A percentile compares a stretch with the other conserved stretches of the same genome.
Conservation (phyloP, 441 rosid genomes). For the Brassica hybrid region DNA sequence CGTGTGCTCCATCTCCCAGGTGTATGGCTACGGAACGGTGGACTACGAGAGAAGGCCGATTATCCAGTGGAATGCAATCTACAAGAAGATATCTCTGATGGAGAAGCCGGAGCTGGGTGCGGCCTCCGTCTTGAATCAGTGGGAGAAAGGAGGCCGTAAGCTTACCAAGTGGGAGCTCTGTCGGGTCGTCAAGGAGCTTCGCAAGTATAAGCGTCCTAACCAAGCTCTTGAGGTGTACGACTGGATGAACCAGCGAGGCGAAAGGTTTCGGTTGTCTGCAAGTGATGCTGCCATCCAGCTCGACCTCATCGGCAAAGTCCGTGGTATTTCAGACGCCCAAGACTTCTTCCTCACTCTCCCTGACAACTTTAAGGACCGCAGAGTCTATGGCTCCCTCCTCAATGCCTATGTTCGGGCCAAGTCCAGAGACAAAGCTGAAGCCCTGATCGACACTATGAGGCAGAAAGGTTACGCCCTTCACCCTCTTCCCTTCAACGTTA, state of each 20-base stretch:
- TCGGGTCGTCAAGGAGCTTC: slow-evolving; percentile 87
- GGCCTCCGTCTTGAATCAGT: slow-evolving; percentile 68
- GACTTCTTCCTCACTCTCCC: slow-evolving; percentile 64
- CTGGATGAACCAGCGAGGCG: slow-evolving; percentile 85
- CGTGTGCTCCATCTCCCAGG: slow-evolving; percentile 71
- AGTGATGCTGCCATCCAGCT: slow-evolving; percentile 96
- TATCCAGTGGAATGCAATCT: slow-evolving; percentile 76
- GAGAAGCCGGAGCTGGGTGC: slow-evolving; percentile 79
- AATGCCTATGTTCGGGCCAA: slow-evolving; percentile 70
- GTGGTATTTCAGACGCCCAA: slow-evolving; percentile 74
- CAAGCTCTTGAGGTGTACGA: slow-evolving; percentile 94
- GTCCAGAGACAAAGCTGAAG: slow-evolving; percentile 74
- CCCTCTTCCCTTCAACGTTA: slow-evolving; percentile 90
- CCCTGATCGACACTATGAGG: slow-evolving; percentile 67
- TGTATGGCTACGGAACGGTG: slow-evolving; percentile 76
- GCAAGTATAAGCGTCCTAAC: slow-evolving; percentile 77
- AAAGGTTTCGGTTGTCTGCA: slow-evolving; percentile 68
- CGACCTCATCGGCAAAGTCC: slow-evolving; percentile 87
- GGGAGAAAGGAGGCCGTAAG: slow-evolving; percentile 73
- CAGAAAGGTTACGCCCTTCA: slow-evolving; percentile 63
- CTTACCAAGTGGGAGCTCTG: slow-evolving; percentile 94
- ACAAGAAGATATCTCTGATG: slow-evolving; percentile 77
- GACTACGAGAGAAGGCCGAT: slow-evolving; percentile 84
- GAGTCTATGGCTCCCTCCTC: slow-evolving; percentile 83
- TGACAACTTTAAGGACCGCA: slow-evolving; percentile 71